Evolutionary conservation across 2,329 filamentous ascomycete genomes (phyloP), one percentile per base, ranked within the genome.

Genomic region (Spiromastix sp.): DNA sequence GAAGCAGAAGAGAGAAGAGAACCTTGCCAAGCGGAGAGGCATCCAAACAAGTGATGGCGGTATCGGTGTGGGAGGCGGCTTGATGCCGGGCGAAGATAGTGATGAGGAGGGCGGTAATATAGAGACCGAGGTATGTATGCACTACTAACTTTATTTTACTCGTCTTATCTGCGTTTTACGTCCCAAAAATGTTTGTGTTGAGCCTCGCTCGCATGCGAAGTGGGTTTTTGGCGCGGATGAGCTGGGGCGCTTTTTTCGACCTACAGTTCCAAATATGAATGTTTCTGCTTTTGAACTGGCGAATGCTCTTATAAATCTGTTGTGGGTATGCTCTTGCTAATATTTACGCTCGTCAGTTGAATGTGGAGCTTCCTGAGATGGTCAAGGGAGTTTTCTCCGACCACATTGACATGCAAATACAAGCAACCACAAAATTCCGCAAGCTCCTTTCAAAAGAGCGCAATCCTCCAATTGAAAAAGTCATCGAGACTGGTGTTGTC

Each of bases 401-500:
- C 47, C 86, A 96, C 66, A 95, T 98, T 64, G 91, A 98, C 59
- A 76, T 83, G 50, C 91, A 98, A 67, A 98, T 98, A 51, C 80
- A 89, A 66, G 86, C 89, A 39, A 98, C 91, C 18, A 98, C 91
- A 50, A 95, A 94, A 64, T 98, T 98, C 73, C 75, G 91, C 60
- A 98, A 98, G 73, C 76, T 98, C 27, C 72, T 98, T 18, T 95
- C 86, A 48, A 98, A 98, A 70, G 91, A 98, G 71, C 85, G 91
- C 57, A 98, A 98, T 70, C 91, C 91, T 30, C 91, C 91, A 30
- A 98, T 98, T 59, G 91, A 98, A 70, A 86, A 93, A 59, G 91
- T 98, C 50, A 98, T 98, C 66, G 93, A 96, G 74, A 96, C 91
- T 40, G 91, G 91, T 55, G 91, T 98, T 46, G 91, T 98, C 48